Base-by-base conservation (phyloP, 2,329 filamentous ascomycete genomes). In the Hypoxylon sp. region DNA sequence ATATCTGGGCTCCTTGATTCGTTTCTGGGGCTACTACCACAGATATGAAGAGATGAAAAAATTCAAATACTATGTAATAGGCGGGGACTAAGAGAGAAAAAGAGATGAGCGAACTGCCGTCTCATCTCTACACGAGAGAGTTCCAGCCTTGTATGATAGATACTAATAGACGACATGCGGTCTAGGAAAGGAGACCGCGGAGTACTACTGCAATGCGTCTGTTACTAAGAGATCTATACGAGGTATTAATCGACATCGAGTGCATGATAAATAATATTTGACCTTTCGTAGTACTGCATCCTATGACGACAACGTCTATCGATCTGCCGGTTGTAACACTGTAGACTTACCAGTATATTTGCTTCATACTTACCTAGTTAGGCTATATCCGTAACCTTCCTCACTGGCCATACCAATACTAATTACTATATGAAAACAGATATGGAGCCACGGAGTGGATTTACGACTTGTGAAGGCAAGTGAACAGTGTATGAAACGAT, bases 1-100 rank as follows among this genome's bases (percentile, higher is more conserved):
- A 97, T 80, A 94, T 98, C 41, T 98, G 95, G 95, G 94, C 94
- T 68, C 91, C 93, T 70, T 75, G 67, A 75, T 68, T 23, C 47
- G 3, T 19, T 46, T 5, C 46, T 41, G 37, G 37, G 12, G 30
- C 21, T 41, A n/a, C 21, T 9, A 39, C 9, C 39, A 21, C 37
- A 46, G 21, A 25, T 16, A 16, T 9, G 27, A 23, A 47, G 37
- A 43, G 21, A 5, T 12, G 3, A 48, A 43, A 29, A 25, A 47
- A 47, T n/a, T 34, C 34, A 23, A 58, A 59, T 61, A 41, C 58
- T 61, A 53, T 43, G 45, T 43, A 56, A 62, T 51, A 56, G 51
- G 51, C 52, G 41, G 25, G n/a, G 23, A 43, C 37, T 39, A 46
- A 19, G 55, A 46, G 51, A 53, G 37, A 29, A 29, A 53, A 6